Percentiles rank a stretch among this genome's conserved stretches.
Evolutionary conservation across 228 moss, liverwort and hornwort genomes (phyloP).

Genomic region (Sphagnum magellanicum): DNA sequence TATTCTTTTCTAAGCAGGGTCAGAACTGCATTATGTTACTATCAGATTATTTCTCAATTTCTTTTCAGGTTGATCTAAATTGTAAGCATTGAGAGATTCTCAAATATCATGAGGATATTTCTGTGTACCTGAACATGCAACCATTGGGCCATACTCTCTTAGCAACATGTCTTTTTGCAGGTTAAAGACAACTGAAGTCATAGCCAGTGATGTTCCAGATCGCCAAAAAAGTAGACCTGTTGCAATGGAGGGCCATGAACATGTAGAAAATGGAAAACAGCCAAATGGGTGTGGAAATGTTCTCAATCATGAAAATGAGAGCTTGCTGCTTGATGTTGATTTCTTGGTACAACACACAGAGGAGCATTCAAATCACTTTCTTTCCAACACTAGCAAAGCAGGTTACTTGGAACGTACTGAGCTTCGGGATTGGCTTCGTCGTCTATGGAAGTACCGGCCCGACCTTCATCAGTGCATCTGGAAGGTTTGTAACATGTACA

Average conservation of each 20-base stretch:
- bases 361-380: constrained; percentile 48
- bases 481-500: constrained; percentile 56
- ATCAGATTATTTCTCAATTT: too few relatives aligned
- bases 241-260: not conserved
- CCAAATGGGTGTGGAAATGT: not conserved
- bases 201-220: not conserved
- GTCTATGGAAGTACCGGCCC: constrained; percentile 74
- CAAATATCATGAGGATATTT: too few relatives aligned
- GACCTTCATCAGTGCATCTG: constrained; percentile 79
- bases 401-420: constrained; percentile 51
- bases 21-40: too few relatives aligned
- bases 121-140: too few relatives aligned
- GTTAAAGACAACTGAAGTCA: not conserved
- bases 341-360: constrained; percentile 42
- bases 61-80: too few relatives aligned
- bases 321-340: constrained; percentile 43
- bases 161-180: not conserved
- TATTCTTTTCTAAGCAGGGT: too few relatives aligned
- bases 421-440: constrained; percentile 82
- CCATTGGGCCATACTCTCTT: too few relatives aligned
- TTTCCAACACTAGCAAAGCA: constrained; percentile 48
- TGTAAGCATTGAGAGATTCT: too few relatives aligned
- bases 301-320: constrained; percentile 15
- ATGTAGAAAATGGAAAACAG: not conserved
- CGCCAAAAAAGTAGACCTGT: not conserved